Evolutionary conservation across 176 grass and related monocot genomes (phyloP).

Genomic region (Zizania latifolia): DNA sequence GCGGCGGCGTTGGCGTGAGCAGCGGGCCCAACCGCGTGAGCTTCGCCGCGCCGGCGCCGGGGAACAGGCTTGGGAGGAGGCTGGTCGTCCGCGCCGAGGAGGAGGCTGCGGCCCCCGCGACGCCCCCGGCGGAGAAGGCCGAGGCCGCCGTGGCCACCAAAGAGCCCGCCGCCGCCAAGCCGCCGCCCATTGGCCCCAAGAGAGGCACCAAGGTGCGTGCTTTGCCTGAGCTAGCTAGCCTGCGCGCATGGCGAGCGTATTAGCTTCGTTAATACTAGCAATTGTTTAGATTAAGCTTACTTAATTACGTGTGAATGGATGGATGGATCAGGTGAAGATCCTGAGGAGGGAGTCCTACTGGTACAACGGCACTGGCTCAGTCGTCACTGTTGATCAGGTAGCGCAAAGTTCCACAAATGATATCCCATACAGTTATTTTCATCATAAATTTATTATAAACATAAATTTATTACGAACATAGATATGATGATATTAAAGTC

Average conservation of each 20-base stretch:
- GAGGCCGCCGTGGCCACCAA: slow-evolving; percentile 38
- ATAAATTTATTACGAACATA: too few species aligned
- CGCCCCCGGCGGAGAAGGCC: not conserved
- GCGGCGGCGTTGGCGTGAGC: too few species aligned
- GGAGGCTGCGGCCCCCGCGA: slow-evolving; percentile 23
- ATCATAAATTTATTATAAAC: too few species aligned
- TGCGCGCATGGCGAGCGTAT: too few species aligned
- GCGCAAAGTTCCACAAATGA: too few species aligned
- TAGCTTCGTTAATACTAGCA: not conserved
- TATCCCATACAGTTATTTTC: too few species aligned
- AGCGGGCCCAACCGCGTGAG: slow-evolving; percentile 32
- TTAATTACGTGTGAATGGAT: not conserved
- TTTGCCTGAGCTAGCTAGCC: too few species aligned
- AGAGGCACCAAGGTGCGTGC: slow-evolving; percentile 67
- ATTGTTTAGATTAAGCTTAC: not conserved
- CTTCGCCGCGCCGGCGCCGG: slow-evolving; percentile 28
- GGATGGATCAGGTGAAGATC: slow-evolving; percentile 70
- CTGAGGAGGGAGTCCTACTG: slow-evolving; percentile 92
- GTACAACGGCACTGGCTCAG: slow-evolving; percentile 79
- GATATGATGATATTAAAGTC: too few species aligned
- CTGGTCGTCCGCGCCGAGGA: slow-evolving; percentile 60
- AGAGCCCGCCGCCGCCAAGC: slow-evolving; percentile 45
- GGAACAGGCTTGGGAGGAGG: slow-evolving; percentile 36
- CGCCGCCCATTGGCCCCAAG: slow-evolving; percentile 73
- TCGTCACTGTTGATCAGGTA: slow-evolving; percentile 89